phyloP scores from a whole-genome alignment of 208 protist genomes.

The Naegleria lovaniensis region DNA sequence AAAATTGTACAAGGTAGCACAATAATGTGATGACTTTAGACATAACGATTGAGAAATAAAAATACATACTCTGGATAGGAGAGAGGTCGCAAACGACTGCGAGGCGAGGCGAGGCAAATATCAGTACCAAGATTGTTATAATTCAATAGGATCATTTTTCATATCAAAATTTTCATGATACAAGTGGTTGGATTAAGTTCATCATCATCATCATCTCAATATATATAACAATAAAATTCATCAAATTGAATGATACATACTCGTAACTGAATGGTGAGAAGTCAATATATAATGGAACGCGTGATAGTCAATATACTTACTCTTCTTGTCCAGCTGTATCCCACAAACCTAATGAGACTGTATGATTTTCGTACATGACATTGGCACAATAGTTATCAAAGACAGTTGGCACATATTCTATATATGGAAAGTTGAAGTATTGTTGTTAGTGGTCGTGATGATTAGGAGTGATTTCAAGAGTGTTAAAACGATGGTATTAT shows the following conservation, averaged over 20 bases:
- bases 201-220: too few relatives aligned
- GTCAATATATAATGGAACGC: background rate
- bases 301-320: conserved; percentile 51
- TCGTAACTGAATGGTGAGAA: background rate
- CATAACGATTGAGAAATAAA: too few relatives aligned
- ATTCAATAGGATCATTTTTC: too few relatives aligned
- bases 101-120: conserved; percentile 22
- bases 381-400: conserved; percentile 78
- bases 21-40: too few relatives aligned
- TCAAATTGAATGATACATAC: background rate
- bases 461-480: background rate
- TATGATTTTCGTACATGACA: conserved; percentile 53
- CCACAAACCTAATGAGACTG: conserved; percentile 60
- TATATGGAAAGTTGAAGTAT: background rate
- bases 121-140: too few relatives aligned
- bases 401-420: conserved; percentile 64
- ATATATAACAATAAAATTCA: too few relatives aligned
- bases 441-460: background rate
- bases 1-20: too few relatives aligned
- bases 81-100: conserved; percentile 76
- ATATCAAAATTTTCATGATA: too few relatives aligned
- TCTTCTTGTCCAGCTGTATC: conserved; percentile 81
- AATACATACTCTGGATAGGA: conserved; percentile 59
- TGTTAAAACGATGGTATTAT: background rate
- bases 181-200: too few relatives aligned